A percentile compares a stretch with the other conserved stretches of the same genome.
Conservation (phyloP, 2,329 filamentous ascomycete species). For the Ophiostoma sp. region DNA sequence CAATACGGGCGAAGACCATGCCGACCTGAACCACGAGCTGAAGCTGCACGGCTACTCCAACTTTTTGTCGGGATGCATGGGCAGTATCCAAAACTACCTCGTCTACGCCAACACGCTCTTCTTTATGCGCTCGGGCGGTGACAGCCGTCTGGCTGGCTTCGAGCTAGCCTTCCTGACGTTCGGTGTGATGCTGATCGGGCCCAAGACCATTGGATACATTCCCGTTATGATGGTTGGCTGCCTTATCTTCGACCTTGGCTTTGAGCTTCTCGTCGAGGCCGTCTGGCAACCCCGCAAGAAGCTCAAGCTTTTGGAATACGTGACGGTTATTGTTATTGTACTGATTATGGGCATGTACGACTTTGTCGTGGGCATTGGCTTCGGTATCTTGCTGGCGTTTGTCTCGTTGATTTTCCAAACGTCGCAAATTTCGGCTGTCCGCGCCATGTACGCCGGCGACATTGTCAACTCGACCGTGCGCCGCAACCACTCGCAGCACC, state of each 20-base stretch:
- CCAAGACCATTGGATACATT: constrained; percentile 87
- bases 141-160: constrained; percentile 80
- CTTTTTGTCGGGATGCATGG: constrained; percentile 78
- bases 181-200: constrained; percentile 80
- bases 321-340: constrained; percentile 86
- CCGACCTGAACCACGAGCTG: constrained; percentile 86
- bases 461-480: constrained; percentile 90
- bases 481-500: constrained; percentile 83
- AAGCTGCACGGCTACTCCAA: constrained; percentile 94
- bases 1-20: constrained; percentile 86
- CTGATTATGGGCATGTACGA: constrained; percentile 96
- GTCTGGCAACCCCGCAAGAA: constrained; percentile 87
- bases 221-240: constrained; percentile 96
- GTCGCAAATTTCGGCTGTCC: constrained; percentile 83
- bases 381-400: constrained; percentile 89
- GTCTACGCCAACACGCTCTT: constrained; percentile 98
- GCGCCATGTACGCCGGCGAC: constrained; percentile 85
- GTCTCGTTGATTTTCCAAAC: constrained; percentile 89
- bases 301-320: constrained; percentile 80
- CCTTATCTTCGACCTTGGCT: constrained; percentile 90
- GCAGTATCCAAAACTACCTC: constrained; percentile 94
- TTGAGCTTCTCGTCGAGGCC: constrained; percentile 87
- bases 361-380: constrained; percentile 90
- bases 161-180: constrained; percentile 80
- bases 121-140: constrained; percentile 89